Evolutionary conservation across 106 monocot genomes (phyloP).

Genomic region (Chionographis japonica): DNA sequence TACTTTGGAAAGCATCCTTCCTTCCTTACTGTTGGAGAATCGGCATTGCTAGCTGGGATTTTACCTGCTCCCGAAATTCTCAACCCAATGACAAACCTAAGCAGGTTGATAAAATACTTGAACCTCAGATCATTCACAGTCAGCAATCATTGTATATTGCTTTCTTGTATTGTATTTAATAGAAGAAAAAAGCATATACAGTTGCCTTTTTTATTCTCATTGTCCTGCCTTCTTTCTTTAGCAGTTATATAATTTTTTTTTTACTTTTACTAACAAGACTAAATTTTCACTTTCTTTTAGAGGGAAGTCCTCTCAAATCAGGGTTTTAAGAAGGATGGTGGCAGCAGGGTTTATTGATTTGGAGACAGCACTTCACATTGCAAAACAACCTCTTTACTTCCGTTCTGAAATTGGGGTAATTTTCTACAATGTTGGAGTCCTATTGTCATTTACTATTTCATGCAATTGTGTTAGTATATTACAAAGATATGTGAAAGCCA

Average conservation of each 20-base stretch:
- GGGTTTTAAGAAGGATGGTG: slow-evolving; percentile 37
- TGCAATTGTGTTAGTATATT: no score
- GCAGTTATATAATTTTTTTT: neutral
- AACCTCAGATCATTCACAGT: neutral
- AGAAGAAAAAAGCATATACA: no score
- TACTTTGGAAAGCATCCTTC: slow-evolving; percentile 47
- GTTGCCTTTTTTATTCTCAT: no score
- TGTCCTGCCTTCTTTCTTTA: no score
- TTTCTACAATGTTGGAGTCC: no score
- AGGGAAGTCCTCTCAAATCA: slow-evolving; percentile 23
- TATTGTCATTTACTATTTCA: no score
- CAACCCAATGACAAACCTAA: slow-evolving; percentile 23
- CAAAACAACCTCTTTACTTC: slow-evolving; percentile 27
- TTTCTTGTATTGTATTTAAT: no score
- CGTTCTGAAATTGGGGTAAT: slow-evolving; percentile 11
- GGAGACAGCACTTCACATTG: slow-evolving; percentile 19
- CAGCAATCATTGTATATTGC: neutral
- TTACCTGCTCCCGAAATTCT: slow-evolving; percentile 37
- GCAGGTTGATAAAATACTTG: slow-evolving; percentile 10
- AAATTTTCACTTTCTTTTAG: slow-evolving; percentile 11
- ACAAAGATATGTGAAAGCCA: no score
- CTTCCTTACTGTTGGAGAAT: slow-evolving; percentile 41
- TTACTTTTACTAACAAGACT: neutral
- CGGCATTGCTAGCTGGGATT: slow-evolving; percentile 46
- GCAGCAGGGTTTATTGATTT: slow-evolving; percentile 29